Conservation (phyloP, 192 early-diverging fungal species). For the Backusella sp. region DNA sequence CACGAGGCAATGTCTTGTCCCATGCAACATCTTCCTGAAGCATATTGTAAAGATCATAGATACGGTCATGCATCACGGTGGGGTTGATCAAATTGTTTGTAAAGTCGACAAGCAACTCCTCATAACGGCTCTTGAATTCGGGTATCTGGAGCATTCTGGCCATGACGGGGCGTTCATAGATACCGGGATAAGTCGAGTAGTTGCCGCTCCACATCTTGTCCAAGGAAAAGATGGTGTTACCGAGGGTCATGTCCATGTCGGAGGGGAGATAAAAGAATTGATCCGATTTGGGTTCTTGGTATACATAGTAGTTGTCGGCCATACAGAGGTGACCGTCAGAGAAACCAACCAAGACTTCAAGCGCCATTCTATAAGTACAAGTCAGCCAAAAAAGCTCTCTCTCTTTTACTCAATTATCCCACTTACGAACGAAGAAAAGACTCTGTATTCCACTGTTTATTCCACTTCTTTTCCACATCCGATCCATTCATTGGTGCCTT, state of each 20-base stretch:
- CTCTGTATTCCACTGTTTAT: slow-evolving; percentile 12
- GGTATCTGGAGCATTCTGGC: background rate
- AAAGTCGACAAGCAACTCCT: background rate
- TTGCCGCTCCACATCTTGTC: background rate
- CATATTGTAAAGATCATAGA: background rate
- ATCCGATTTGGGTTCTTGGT: background rate
- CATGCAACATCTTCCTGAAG: slow-evolving; percentile 1
- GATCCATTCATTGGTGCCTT: background rate
- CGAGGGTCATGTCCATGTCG: slow-evolving; percentile 22
- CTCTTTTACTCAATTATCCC: too few relatives aligned
- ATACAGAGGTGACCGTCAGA: slow-evolving; percentile 19
- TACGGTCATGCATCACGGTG: background rate
- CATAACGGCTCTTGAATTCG: background rate
- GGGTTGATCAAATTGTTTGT: background rate
- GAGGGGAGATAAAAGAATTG: slow-evolving; percentile 15
- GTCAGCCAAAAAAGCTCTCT: too few relatives aligned
- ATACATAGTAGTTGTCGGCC: slow-evolving; percentile 22
- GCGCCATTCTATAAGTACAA: slow-evolving; percentile 4
- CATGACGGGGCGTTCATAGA: background rate
- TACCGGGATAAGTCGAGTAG: slow-evolving; percentile 10
- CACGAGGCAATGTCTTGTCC: background rate
- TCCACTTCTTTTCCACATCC: background rate
- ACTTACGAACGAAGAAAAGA: slow-evolving; percentile 17
- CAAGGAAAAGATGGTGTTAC: background rate
- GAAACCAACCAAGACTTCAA: slow-evolving; percentile 16